Evolutionary conservation across 177 flowering plant genomes (phyloP).

Genomic region (Vitis hybrid): DNA sequence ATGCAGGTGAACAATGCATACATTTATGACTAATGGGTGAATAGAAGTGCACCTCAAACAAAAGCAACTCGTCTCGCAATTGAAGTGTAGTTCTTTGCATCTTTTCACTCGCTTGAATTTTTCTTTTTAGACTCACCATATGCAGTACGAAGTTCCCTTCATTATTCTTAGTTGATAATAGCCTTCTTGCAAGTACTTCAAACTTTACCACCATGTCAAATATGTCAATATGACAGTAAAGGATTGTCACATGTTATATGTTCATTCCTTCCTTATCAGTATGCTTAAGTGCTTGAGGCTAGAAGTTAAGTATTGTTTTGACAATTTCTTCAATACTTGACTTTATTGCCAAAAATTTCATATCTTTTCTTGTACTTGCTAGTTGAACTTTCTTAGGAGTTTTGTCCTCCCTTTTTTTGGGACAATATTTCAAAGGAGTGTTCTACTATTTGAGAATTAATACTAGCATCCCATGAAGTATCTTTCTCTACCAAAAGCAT

Average conservation of each 20-base stretch:
- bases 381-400: no score
- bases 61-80: conserved; percentile 14
- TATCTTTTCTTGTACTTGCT: no score
- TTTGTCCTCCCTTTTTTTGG: no score
- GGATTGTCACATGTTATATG: conserved; percentile 14
- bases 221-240: conserved; percentile 4
- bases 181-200: not conserved
- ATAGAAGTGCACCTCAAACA: conserved; percentile 13
- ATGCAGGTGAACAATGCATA: no score
- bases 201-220: not conserved
- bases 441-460: no score
- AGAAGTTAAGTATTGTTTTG: not conserved
- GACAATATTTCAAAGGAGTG: no score
- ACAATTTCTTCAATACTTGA: conserved; percentile 14
- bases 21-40: no score
- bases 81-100: conserved; percentile 8
- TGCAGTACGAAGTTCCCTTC: conserved; percentile 12
- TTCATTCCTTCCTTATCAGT: not conserved
- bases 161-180: not conserved
- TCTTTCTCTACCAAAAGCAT: no score
- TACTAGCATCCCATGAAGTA: no score
- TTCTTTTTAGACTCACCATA: no score
- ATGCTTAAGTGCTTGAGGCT: conserved; percentile 22
- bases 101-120: no score
- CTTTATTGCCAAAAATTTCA: conserved; percentile 8